Evolutionary conservation across 306 rosid species (phyloP), one percentile per base, ranked within the genome.

Genomic region (Arachis stenosperma): DNA sequence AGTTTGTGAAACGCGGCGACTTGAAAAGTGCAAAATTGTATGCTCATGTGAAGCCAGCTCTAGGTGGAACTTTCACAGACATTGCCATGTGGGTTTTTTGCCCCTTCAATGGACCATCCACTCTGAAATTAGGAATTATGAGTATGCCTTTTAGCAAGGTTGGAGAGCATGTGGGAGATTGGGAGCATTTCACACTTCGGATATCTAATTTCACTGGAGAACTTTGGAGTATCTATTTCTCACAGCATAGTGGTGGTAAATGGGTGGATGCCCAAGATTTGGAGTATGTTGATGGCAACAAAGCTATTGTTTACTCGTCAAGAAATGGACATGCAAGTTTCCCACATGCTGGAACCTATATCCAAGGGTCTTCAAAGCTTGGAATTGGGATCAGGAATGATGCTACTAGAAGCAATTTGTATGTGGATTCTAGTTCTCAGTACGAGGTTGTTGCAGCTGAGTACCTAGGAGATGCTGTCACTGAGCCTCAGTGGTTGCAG

Each of bases 51-150:
- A 91, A 94, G 71, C 97, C 95, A 10, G 96, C 98, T 46, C 71
- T 94, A 40, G 97, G 97, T 14, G 96, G 98, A 44, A 85, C 88
- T 56, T 94, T 86, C 67, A 86, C 97, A 1, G 98, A 94, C 84
- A 82, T 94, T 73, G 92, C 51, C 54, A 88, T 94, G 96, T 94
- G 98, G 97, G 83, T 94, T 3, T 94, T 94, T 75, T 94, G 90
- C 71, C 98, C 98, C 67, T 91, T 91, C 83, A 94, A 94, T 77
- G 97, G 98, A 47, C 91, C 98, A 2, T 87, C 87, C 62, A 89
- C 90, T n/a, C 77, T 94, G 58, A 94, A 91, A 77, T 15, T 88
- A 50, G 97, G 97, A 64, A 30, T 79, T 8, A 41, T 70, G 74
- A 86, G 76, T 65, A 75, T 62, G 7, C 47, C 85, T 81, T 85